Conservation (phyloP, 2,329 filamentous ascomycete genomes). For the Fusarium domesticum region DNA sequence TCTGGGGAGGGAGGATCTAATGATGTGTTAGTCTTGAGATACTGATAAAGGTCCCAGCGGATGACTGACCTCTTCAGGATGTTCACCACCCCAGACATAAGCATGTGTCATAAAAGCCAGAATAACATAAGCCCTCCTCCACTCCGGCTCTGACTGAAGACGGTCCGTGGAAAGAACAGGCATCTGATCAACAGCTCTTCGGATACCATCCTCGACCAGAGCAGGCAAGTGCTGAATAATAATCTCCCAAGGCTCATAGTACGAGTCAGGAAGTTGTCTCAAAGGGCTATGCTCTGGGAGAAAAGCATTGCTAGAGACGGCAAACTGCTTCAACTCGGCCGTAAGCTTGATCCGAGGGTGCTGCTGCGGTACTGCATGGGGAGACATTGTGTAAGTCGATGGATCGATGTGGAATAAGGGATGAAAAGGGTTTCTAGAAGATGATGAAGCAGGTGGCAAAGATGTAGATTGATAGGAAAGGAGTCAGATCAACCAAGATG, state of each 20-base stretch:
- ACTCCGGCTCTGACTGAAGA: slow-evolving; percentile 65
- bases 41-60: accelerated
- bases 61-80: slow-evolving; percentile 62
- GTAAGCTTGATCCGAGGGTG: slow-evolving; percentile 16
- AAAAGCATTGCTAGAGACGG: slow-evolving; percentile 64
- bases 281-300: slow-evolving; percentile 70
- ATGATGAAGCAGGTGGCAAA: neutral
- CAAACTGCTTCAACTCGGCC: slow-evolving; percentile 35
- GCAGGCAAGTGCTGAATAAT: slow-evolving; percentile 65
- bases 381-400: slow-evolving; percentile 37
- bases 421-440: neutral
- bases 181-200: slow-evolving; percentile 61
- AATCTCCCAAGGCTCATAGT: slow-evolving; percentile 78
- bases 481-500: neutral
- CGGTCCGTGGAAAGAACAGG: slow-evolving; percentile 65
- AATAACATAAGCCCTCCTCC: slow-evolving; percentile 76
- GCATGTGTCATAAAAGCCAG: slow-evolving; percentile 78
- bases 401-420: neutral
- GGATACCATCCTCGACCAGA: slow-evolving; percentile 63
- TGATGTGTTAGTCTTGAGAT: slow-evolving; percentile 12
- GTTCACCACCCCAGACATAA: slow-evolving; percentile 85
- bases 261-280: slow-evolving; percentile 60
- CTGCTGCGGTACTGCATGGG: slow-evolving; percentile 36
- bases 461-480: neutral
- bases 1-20: slow-evolving; percentile 67